Conservation (phyloP, 1,284 basidiomycete genomes). For the Wallemia mellicola region DNA sequence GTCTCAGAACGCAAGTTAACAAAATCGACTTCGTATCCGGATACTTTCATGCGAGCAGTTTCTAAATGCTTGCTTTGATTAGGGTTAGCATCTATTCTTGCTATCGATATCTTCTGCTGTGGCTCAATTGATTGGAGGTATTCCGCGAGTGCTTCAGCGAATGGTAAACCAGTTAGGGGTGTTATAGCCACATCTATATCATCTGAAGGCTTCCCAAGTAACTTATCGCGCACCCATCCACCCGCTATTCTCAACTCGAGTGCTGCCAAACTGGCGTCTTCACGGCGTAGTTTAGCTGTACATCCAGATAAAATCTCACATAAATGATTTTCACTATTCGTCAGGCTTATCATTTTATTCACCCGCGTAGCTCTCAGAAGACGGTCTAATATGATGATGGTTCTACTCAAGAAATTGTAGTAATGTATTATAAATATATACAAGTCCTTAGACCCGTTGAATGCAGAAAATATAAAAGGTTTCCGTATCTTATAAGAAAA, state of each 20-base stretch:
- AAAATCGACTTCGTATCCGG: slow-evolving; percentile 67
- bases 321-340: background rate
- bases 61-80: slow-evolving; percentile 96
- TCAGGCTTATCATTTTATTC: background rate
- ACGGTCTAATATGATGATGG: background rate
- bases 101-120: slow-evolving; percentile 26
- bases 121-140: slow-evolving; percentile 26
- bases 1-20: slow-evolving; percentile 83
- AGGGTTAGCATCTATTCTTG: slow-evolving; percentile 75
- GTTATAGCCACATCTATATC: slow-evolving; percentile 84
- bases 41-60: slow-evolving; percentile 63
- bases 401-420: too few species aligned
- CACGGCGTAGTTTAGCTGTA: background rate
- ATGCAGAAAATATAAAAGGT: background rate
- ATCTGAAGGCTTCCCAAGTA: slow-evolving; percentile 28
- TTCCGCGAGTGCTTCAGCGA: slow-evolving; percentile 47
- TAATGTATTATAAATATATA: too few species aligned
- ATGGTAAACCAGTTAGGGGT: slow-evolving; percentile 64
- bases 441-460: too few species aligned
- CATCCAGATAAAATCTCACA: background rate
- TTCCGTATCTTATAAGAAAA: too few species aligned
- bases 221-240: slow-evolving; percentile 10
- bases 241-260: slow-evolving; percentile 11
- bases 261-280: background rate
- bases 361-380: background rate